Conservation (phyloP, 305 asterid genomes). For the Withania somnifera region DNA sequence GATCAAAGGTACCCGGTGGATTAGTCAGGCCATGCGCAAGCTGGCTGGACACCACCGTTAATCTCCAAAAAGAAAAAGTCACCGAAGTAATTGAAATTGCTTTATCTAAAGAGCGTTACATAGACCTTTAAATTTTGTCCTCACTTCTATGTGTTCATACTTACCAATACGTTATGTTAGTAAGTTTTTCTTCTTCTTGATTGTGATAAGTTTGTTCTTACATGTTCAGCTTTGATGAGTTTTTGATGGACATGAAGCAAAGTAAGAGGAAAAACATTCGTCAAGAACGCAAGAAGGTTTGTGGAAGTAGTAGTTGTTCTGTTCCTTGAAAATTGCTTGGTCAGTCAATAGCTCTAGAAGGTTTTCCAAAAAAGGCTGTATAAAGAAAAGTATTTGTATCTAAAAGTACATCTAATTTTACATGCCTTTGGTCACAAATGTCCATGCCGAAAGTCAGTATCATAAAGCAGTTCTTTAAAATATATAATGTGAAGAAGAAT, state of each 20-base stretch:
- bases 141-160: neutral
- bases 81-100: neutral
- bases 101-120: neutral
- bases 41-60: neutral
- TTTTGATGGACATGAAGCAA: constrained; percentile 97
- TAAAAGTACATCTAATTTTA: neutral
- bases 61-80: neutral
- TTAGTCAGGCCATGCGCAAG: neutral
- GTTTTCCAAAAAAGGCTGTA: neutral
- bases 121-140: neutral
- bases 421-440: neutral
- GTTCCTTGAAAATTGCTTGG: neutral
- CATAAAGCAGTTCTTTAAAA: neutral
- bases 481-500: neutral
- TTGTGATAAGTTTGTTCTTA: neutral
- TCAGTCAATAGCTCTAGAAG: neutral
- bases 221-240: constrained; percentile 78
- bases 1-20: neutral
- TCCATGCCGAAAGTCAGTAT: neutral
- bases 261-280: constrained; percentile 93
- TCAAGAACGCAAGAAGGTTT: constrained; percentile 96
- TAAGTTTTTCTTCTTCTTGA: neutral
- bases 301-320: constrained; percentile 2
- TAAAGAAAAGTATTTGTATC: neutral
- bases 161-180: neutral